phyloP scores from a whole-genome alignment of 305 asterid genomes.

The Rubia tinctorum region DNA sequence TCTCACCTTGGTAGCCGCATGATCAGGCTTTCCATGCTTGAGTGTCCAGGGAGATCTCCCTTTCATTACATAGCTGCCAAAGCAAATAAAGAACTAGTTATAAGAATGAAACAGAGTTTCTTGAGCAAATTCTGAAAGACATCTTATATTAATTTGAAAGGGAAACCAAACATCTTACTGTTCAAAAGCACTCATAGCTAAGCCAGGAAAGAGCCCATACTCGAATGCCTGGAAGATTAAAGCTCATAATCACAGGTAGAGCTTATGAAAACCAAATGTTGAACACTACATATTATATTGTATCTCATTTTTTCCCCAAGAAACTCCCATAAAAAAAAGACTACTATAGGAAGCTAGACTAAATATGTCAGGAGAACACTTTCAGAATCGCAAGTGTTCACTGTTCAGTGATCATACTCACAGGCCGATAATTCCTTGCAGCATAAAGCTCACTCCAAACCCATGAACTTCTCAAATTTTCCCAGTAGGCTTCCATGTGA shows the following conservation, averaged over 20 bases:
- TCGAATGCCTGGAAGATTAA: conserved; percentile 74
- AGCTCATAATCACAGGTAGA: conserved; percentile 8
- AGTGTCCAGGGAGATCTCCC: conserved; percentile 93
- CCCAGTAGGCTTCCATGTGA: conserved; percentile 70
- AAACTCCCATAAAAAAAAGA: not conserved
- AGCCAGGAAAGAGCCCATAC: conserved; percentile 86
- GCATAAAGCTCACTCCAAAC: conserved; percentile 84
- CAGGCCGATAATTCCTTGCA: conserved; percentile 97
- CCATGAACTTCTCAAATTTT: conserved; percentile 78
- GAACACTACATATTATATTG: not conserved
- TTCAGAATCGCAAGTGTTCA: not conserved
- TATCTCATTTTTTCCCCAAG: not conserved
- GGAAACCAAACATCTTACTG: conserved; percentile 51
- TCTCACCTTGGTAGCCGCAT: conserved; percentile 76
- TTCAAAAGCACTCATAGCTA: conserved; percentile 81
- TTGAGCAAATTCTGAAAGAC: not conserved
- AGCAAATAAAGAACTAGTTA: conserved; percentile 15
- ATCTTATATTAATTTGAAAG: not conserved
- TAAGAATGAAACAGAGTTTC: not conserved
- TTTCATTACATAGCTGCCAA: conserved; percentile 69
- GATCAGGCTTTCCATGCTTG: conserved; percentile 95
- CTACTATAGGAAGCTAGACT: not conserved
- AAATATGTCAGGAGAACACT: not conserved
- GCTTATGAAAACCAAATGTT: not conserved
- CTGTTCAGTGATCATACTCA: conserved; percentile 36